A percentile compares a stretch with the other conserved stretches of the same genome.
These are phyloP conservation scores for Exophiala oligosperma DNA, from an alignment of 2,329 filamentous ascomycete genomes.

Conservation along the genomic window DNA sequence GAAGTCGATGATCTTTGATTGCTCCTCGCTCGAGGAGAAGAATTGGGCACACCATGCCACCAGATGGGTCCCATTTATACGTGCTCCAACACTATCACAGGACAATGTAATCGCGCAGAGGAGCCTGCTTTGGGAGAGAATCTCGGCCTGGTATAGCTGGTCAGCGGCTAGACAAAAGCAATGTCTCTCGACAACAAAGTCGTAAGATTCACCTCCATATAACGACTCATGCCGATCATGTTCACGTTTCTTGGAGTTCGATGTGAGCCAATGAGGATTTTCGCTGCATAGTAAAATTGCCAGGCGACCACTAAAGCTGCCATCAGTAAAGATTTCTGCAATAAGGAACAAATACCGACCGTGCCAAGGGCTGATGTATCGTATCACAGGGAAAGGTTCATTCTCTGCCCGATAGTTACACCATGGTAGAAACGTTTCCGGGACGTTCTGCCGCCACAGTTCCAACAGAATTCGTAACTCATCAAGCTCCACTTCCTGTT, in stretches of 20 bases:
- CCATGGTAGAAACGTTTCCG: neutral
- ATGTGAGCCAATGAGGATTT: neutral
- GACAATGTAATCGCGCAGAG: neutral
- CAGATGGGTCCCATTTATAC: slow-evolving; percentile 9
- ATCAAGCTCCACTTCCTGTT: neutral
- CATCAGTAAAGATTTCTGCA: neutral
- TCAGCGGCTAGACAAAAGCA: neutral
- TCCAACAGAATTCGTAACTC: neutral
- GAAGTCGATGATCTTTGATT: neutral
- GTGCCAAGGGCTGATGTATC: slow-evolving; percentile 4
- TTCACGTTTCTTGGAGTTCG: neutral
- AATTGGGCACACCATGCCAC: slow-evolving; percentile 6
- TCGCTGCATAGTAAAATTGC: slow-evolving; percentile 8
- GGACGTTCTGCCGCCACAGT: neutral
- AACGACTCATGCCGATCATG: too few species aligned
- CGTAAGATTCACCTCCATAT: neutral
- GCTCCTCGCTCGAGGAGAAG: slow-evolving; percentile 6
- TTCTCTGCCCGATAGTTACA: neutral
- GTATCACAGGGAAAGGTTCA: neutral
- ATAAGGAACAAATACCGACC: neutral
- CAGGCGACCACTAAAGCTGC: neutral
- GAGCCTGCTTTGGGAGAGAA: neutral
- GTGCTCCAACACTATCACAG: neutral
- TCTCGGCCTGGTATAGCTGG: neutral
- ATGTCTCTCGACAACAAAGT: neutral